Base-by-base conservation (phyloP, 1,139 yeast genomes). In the Yamadazyma taylorii region DNA sequence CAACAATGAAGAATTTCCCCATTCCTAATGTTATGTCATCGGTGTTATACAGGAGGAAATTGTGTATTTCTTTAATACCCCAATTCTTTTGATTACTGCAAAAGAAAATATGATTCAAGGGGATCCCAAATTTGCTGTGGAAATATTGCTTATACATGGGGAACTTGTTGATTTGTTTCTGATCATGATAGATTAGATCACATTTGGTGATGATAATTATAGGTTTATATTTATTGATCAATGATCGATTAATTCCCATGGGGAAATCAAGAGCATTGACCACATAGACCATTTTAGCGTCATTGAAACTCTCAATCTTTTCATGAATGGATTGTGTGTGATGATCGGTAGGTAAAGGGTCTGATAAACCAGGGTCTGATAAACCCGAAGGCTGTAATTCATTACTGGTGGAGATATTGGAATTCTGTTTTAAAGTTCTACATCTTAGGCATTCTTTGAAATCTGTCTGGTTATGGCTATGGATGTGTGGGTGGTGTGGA, bases 261-360 rank as follows among this genome's bases (percentile, higher is more conserved):
- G 96, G 96, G 52, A 85, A 85, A 47, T 86, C 95, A 19, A 70
- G 58, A 0, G 83, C 80, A 33, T 81, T 80, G 11, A 81, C 66
- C 1, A 85, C 77, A 51, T 83, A 81, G 2, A 82, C 72, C 2
- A 85, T 51, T 24, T 72, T 69, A 1, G 80, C 77, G 22, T 61
- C 51, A 2, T 51, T n/a, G 53, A 3, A 88, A 86, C 2, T 82
- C 65, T 3, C 48, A 42, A 4, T 58, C 49, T 46, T 79, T 41
- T 3, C 79, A 61, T 4, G 60, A 55, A 3, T 61, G 55, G 6
- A 68, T 59, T n/a, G n/a, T n/a, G n/a, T n/a, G n/a, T n/a, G n/a
- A n/a, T n/a, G n/a, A n/a, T 58, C 4, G 62, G 61, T 5, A 64
- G 62, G 37, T n/a, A n/a, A n/a, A n/a, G n/a, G n/a, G n/a, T n/a